Evolutionary conservation across 2,329 filamentous ascomycete species (phyloP).

Genomic region (Spiromastix sp.): DNA sequence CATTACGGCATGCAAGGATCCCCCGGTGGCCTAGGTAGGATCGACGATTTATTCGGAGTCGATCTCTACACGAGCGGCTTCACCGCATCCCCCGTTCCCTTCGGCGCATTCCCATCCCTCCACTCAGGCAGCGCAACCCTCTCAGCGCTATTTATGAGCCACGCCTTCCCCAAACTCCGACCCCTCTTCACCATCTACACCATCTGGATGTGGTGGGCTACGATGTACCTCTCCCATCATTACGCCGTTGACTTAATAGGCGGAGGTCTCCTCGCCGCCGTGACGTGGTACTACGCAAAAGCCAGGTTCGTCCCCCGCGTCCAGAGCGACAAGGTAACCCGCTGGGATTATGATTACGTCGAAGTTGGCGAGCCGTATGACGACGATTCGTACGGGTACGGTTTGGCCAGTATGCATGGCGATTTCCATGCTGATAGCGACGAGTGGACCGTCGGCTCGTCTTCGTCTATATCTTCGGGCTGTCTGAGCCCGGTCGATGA

Average conservation of each 20-base stretch:
- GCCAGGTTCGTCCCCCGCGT: conserved; percentile 70
- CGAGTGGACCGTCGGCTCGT: conserved; percentile 83
- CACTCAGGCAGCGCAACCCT: conserved; percentile 84
- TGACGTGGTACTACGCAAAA: conserved; percentile 74
- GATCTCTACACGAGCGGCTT: conserved; percentile 92
- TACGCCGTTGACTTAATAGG: conserved; percentile 89
- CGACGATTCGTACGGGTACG: conserved; percentile 40
- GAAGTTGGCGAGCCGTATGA: conserved; percentile 61
- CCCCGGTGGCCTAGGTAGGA: conserved; percentile 76
- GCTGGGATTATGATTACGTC: conserved; percentile 94
- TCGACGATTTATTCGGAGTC: conserved; percentile 81
- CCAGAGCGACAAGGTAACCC: conserved; percentile 73
- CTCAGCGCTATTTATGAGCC: conserved; percentile 85
- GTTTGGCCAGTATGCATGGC: conserved; percentile 47
- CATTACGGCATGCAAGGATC: conserved; percentile 87
- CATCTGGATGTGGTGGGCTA: conserved; percentile 95
- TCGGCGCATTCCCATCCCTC: conserved; percentile 88
- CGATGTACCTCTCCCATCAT: conserved; percentile 96
- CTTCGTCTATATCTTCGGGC: conserved; percentile 60
- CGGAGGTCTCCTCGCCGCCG: conserved; percentile 66
- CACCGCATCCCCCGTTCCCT: conserved; percentile 80
- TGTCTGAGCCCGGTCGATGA: conserved; percentile 54
- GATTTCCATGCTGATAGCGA: conserved; percentile 58
- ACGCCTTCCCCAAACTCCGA: conserved; percentile 76
- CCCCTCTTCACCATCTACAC: conserved; percentile 74